Evolutionary conservation across 2,329 filamentous ascomycete genomes (phyloP), one percentile per base, ranked within the genome.

Genomic region (Diaporthe australafricana): DNA sequence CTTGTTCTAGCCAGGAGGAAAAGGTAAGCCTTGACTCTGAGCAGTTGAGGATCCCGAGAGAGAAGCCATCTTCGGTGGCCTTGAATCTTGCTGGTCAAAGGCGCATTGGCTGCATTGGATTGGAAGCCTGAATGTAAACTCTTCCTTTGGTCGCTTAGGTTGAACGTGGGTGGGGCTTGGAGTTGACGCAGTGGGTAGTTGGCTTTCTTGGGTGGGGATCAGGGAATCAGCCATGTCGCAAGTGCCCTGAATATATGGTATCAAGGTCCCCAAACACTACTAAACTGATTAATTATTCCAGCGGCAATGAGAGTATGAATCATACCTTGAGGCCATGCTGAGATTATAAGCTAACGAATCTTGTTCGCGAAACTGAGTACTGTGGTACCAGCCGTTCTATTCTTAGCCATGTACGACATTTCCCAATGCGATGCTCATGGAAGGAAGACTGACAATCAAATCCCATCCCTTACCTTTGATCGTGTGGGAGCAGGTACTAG

Each of bases 201-300:
- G n/a, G n/a, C 2, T 60, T 60, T 60, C 56, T 60, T 30, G 56
- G 56, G 32, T 60, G 56, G 38, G 56, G 56, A 14, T 60, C 56
- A n/a, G 56, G 56, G 38, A 60, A 60, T 5, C 56, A 60, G 20
- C 56, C 56, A 11, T 60, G 56, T n/a, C 56, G 56, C 45, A 45
- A 62, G 56, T 62, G 40, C 5, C 38, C 17, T n/a, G 22, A 6
- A 27, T 20, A 17, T 14, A n/a, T 25, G 4, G 16, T n/a, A 16
- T 3, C 2, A 30, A n/a, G 4, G 4, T 12, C 5, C 8, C 5
- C 9, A 62, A 30, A 30, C 17, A 5, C 9, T 45, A 45, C 56
- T 62, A 20, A 62, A 2, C 6, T 20, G 22, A n/a, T 22, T n/a
- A 17, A 45, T 17, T 45, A 16, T 30, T 30, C 8, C 38, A 62